Evolutionary conservation across 768 basidiomycete genomes (phyloP).

Genomic region (Pleurotus djamor): DNA sequence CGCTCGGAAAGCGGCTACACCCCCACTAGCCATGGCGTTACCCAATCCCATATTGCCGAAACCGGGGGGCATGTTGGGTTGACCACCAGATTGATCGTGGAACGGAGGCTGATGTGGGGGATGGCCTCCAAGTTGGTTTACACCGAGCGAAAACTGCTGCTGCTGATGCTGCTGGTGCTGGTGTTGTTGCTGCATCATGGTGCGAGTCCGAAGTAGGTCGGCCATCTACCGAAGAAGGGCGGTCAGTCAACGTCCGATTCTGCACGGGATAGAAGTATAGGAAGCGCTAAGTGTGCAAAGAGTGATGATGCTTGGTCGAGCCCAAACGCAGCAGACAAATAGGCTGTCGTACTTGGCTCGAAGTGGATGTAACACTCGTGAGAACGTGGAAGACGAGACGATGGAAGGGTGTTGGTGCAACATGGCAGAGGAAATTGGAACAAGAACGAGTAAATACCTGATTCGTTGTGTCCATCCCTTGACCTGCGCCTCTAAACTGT

Average conservation of each 20-base stretch:
- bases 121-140: constrained; percentile 35
- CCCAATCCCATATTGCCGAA: constrained; percentile 33
- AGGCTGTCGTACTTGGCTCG: constrained; percentile 9
- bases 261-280: constrained; percentile 9
- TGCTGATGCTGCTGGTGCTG: constrained; percentile 28
- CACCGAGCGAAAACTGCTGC: constrained; percentile 38
- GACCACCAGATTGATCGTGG: constrained; percentile 28
- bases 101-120: constrained; percentile 30
- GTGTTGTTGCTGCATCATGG: constrained; percentile 25
- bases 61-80: constrained; percentile 24
- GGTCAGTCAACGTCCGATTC: constrained; percentile 7
- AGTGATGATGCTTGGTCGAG: constrained; percentile 10
- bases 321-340: constrained; percentile 2
- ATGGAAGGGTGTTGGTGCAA: neutral
- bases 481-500: constrained; percentile 40
- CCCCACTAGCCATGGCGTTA: constrained; percentile 23
- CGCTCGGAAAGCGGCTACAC: constrained; percentile 22
- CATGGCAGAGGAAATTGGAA: constrained; percentile 5
- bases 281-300: constrained; percentile 17
- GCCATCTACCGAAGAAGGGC: constrained; percentile 17
- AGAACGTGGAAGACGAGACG: neutral
- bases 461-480: constrained; percentile 32
- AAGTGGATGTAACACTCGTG: constrained; percentile 4
- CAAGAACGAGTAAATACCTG: constrained; percentile 41
- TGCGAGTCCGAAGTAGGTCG: constrained; percentile 22